Evolutionary conservation across 768 basidiomycete species (phyloP).

Genomic region (Collybia nuda): DNA sequence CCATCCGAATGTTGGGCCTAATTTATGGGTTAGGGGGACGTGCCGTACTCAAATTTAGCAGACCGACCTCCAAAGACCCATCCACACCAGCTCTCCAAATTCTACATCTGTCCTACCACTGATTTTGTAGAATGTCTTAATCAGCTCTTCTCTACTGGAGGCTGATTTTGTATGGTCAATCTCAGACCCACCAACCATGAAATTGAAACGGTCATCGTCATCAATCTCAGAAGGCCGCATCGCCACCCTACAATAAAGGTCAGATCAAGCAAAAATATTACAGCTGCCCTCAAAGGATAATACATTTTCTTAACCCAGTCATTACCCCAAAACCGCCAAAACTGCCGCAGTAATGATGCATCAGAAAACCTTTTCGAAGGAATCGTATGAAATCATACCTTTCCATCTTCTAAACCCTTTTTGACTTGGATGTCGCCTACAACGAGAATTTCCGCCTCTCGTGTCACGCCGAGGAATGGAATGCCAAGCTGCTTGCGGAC

Average conservation of each 20-base stretch:
- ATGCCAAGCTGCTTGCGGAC: constrained; percentile 41
- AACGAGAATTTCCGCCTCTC: constrained; percentile 30
- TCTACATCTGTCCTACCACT: neutral
- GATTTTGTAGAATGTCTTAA: constrained; percentile 1
- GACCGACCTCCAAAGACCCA: neutral
- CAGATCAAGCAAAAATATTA: neutral
- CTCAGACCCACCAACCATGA: neutral
- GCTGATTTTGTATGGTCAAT: neutral
- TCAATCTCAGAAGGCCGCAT: neutral
- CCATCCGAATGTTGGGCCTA: constrained; percentile 1
- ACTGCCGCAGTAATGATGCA: neutral
- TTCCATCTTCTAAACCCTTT: constrained; percentile 31
- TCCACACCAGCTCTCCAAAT: neutral
- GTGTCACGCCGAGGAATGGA: constrained; percentile 39
- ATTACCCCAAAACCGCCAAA: no score
- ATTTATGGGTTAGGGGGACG: no score
- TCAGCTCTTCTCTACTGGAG: neutral
- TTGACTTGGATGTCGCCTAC: constrained; percentile 43
- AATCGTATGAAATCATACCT: constrained; percentile 14
- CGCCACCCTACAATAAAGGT: neutral
- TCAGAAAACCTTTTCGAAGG: constrained; percentile 1
- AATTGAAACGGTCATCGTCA: neutral
- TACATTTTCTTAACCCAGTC: no score
- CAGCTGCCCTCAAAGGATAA: no score
- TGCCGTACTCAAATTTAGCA: no score